A percentile compares a stretch with the other conserved stretches of the same genome.
phyloP scores from a whole-genome alignment of 257 asterid genomes.

The Salvia miltiorrhiza region DNA sequence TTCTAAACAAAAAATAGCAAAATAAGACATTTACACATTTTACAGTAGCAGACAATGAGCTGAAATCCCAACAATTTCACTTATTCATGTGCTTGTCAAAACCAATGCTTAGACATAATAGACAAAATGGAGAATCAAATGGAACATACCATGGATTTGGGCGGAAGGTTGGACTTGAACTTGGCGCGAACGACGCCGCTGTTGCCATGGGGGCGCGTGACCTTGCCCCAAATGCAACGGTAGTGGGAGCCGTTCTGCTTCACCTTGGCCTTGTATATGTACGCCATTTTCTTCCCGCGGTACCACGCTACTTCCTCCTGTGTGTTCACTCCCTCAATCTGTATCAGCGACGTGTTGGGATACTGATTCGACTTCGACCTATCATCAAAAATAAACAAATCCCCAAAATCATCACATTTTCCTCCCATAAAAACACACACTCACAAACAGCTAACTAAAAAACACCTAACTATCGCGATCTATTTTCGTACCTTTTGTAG shows the following conservation, averaged over 20 bases:
- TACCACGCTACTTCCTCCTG: slow-evolving; percentile 90
- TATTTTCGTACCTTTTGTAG: slow-evolving; percentile 45
- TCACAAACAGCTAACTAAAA: neutral
- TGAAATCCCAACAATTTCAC: neutral
- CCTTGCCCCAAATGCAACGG: slow-evolving; percentile 95
- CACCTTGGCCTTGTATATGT: slow-evolving; percentile 87
- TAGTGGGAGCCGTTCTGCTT: slow-evolving; percentile 80
- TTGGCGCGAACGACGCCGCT: slow-evolving; percentile 86
- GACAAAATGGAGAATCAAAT: neutral
- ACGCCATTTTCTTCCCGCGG: slow-evolving; percentile 78
- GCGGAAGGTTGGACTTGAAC: slow-evolving; percentile 76
- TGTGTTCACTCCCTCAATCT: slow-evolving; percentile 90
- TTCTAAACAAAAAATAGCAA: neutral
- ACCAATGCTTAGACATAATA: neutral
- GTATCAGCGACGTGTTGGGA: slow-evolving; percentile 84
- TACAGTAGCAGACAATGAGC: neutral
- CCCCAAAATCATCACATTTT: neutral
- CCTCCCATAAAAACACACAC: neutral
- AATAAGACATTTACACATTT: neutral
- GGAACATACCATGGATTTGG: slow-evolving; percentile 66
- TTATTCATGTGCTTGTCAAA: neutral
- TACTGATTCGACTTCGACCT: slow-evolving; percentile 96
- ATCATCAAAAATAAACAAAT: slow-evolving; percentile 16
- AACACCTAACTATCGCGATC: neutral
- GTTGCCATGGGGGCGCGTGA: slow-evolving; percentile 79